These are phyloP conservation scores for Mortierella sp. DNA, from an alignment of 371 early-diverging fungal genomes.

Conservation along the genomic window DNA sequence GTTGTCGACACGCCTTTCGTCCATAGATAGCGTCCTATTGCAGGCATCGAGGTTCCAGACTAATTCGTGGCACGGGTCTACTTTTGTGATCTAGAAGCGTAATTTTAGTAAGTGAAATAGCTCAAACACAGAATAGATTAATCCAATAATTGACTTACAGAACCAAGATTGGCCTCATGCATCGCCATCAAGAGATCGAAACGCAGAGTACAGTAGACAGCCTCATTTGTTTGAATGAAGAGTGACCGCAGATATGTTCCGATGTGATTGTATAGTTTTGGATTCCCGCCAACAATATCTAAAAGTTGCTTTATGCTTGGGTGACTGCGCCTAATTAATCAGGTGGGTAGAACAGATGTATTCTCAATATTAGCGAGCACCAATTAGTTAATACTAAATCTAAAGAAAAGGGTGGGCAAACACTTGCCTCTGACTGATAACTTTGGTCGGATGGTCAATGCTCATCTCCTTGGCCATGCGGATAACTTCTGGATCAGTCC, in stretches of 20 bases:
- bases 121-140: not conserved
- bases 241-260: slow-evolving; percentile 68
- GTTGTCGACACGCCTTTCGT: slow-evolving; percentile 71
- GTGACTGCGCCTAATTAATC: slow-evolving; percentile 64
- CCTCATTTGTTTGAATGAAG: slow-evolving; percentile 69
- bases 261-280: slow-evolving; percentile 70
- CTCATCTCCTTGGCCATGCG: slow-evolving; percentile 65
- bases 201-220: slow-evolving; percentile 72
- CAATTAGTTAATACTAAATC: too few species aligned
- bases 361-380: not conserved
- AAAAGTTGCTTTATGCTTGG: slow-evolving; percentile 64
- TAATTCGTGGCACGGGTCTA: slow-evolving; percentile 71
- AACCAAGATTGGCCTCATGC: slow-evolving; percentile 68
- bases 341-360: not conserved
- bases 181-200: slow-evolving; percentile 78
- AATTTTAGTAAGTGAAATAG: not conserved
- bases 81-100: slow-evolving; percentile 56
- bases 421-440: slow-evolving; percentile 63
- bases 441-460: slow-evolving; percentile 63
- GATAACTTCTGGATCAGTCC: slow-evolving; percentile 65
- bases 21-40: slow-evolving; percentile 73
- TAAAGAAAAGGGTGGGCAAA: not conserved
- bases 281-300: slow-evolving; percentile 67
- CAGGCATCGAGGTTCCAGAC: slow-evolving; percentile 80
- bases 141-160: slow-evolving; percentile 42